Evolutionary conservation across 2,329 filamentous ascomycete species (phyloP), one percentile per base, ranked within the genome.

Genomic region (Stagonosporopsis vannaccii): DNA sequence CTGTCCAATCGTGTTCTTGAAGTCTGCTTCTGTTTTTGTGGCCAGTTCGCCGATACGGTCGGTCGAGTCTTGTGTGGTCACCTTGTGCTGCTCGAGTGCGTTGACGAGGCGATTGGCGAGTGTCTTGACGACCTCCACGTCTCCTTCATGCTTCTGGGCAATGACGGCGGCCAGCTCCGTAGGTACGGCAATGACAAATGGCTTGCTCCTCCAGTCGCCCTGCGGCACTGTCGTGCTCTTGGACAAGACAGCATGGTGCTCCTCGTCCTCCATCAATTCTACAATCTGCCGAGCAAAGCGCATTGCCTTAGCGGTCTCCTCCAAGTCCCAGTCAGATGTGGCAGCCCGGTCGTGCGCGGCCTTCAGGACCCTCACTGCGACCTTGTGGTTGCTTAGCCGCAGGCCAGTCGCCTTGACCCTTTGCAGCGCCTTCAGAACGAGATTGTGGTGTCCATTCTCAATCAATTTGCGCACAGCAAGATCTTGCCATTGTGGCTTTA

Each of bases 131-230:
- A 75, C 70, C n/a, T 75, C 73, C 1, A 72, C 70, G 39, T 76
- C 72, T 28, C 61, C 71, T 40, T 78, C 62, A 37, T 78, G 67
- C 54, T 68, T 72, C 47, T 75, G 71, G 3, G 75, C 76, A 40
- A 74, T 66, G 5, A 77, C 69, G 25, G 79, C 78, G 17, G 76
- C 71, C 65, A 82, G 58, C 63, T 80, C 78, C 6, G 81, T 66
- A 47, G 77, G 75, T 25, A 76, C 56, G n/a, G 75, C 79, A 30
- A 81, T 68, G 4, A 79, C 72, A 4, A 68, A 64, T 1, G 79
- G 76, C 40, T 68, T 61, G 7, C 66, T 53, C 39, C 67, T 66
- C 44, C 58, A 60, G 23, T 69, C 51, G 51, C 67, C 48, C 72
- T 70, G n/a, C 67, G 60, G 60, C 72, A 9, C 63, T 53, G 63